Base-by-base conservation (phyloP, 495 filamentous ascomycete species). In the Darksidea phi region DNA sequence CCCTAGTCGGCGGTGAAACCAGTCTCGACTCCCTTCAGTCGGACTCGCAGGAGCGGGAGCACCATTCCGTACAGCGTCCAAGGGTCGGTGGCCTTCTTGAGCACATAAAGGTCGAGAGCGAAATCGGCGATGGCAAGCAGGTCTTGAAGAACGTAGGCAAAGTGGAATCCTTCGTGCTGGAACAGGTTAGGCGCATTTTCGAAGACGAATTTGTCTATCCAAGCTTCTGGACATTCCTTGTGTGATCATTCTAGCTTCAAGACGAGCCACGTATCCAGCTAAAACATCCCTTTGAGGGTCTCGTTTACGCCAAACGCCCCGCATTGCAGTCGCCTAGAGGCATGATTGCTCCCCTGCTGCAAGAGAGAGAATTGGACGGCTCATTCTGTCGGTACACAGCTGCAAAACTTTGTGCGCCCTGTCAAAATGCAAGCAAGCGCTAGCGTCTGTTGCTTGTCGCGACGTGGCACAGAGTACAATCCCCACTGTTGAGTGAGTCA, bases 181-280 rank as follows among this genome's bases (percentile, higher is more conserved):
- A 96, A 71, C 95, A 97, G 72, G 94, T 98, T 34, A 85, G 93
- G 59, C 83, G 91, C 57, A 96, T 97, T 59, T 97, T 98, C 69
- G 94, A 98, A 74, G 94, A 97, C 70, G 94, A 98, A 73, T 89
- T 98, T 72, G 92, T 98, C 21, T 98, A 92, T 76, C 94, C 94
- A 38, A 96, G 91, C 72, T 97, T 90, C 74, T 97, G 92, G 91
- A 98, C 93, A 1, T 96, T 97, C 71, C 76, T 98, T 58, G 84
- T 98, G 8, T 97, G 72, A 81, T 36, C n/a, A n/a, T n/a, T n/a
- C n/a, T 10, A 32, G 4, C 28, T 3, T 32, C 28, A 32, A 21
- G 26, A 50, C 12, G 17, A 46, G 32, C 42, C n/a, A 57, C 63
- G 20, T 59, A 59, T 10, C 34, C 56, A 48, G 49, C 48, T 34